Base-by-base conservation (phyloP, 768 basidiomycete genomes). In the Mycena pura region DNA sequence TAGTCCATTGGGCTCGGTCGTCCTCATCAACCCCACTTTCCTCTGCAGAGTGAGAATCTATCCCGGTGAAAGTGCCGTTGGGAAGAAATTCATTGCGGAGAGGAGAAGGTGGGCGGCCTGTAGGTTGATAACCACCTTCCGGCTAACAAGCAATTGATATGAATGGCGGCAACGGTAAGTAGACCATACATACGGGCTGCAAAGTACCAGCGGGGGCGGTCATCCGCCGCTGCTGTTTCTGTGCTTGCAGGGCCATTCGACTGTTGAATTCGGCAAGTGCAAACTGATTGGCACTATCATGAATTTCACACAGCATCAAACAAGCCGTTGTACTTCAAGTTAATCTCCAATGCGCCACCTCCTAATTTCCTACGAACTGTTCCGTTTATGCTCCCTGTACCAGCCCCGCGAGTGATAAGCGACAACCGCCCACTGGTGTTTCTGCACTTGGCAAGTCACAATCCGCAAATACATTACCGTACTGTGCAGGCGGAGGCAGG, bases 51-150 rank as follows among this genome's bases (percentile, higher is more conserved):
- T 83, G 77, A n/a, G 78, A 80, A 45, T 84, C 83, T 57, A 84
- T 83, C 10, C 86, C 87, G 7, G 86, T 86, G 43, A 73, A 79
- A 7, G 86, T 85, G 63, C n/a, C n/a, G n/a, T 86, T 81, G 64
- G 84, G 79, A 13, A 84, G 74, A 65, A 83, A 83, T 28, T 81
- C 82, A 64, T 91, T 88, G 13, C 91, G 82, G 8, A 93, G 83
- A 13, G 91, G 91, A 13, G 91, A 92, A 14, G 86, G 86, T 7
- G 90, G 86, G 32, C 90, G 78, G n/a, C 79, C 74, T 7, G 61
- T 36, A 9, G 74, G 75, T 40, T 75, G 77, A 25, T 73, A 71
- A 54, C 72, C 73, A 19, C 76, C 76, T 32, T 79, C 77, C 14
- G 82, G 82, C 80, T 80, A 57, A 14, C 14, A 13, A 52, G 27